Base-by-base conservation (phyloP, 176 grass and related monocot genomes). In the Aegilops longissima region DNA sequence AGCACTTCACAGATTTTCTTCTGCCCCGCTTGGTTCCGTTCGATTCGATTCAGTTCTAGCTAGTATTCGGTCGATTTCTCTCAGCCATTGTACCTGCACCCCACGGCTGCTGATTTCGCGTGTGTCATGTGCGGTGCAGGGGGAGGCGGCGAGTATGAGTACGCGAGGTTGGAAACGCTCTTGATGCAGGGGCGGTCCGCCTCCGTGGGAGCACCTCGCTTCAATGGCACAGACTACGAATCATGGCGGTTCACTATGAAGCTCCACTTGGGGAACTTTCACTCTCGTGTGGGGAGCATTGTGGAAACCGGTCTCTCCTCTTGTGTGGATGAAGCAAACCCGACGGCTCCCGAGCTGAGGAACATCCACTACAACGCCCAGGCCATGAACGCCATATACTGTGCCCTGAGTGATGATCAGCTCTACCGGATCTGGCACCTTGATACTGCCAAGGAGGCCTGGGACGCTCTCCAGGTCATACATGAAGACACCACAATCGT, bases 101-200 rank as follows among this genome's bases (percentile, higher is more conserved):
- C 3, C 38, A 2, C 80, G 49, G 31, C 79, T n/a, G 3, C 30
- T 13, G 80, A 54, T 35, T 61, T 61, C 8, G 5, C 24, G 31
- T 16, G 45, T 49, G 12, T 5, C 45, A 14, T 51, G 14, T 5
- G 80, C 5, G 38, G 25, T 47, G 71, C 73, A 95, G 93, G 93
- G 80, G 93, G 90, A 1, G 78, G 68, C 58, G 77, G 51, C 49
- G 49, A 51, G 71, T 78, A 92, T 35, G 69, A 69, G 23, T 51
- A 51, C 49, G 90, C 82, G 17, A 92, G 82, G 40, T 31, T 76
- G 62, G 93, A 92, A 65, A 92, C 88, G 82, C 93, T 88, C 17
- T 1, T 51, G 49, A 92, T 90, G 21, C 82, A 83, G 62, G 84
- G 87, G 18, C 82, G 88, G 25, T 90, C 85, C 17, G 85, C 76